Conservation (phyloP, 805 yeast genomes). For the Lachancea kluyveri region DNA sequence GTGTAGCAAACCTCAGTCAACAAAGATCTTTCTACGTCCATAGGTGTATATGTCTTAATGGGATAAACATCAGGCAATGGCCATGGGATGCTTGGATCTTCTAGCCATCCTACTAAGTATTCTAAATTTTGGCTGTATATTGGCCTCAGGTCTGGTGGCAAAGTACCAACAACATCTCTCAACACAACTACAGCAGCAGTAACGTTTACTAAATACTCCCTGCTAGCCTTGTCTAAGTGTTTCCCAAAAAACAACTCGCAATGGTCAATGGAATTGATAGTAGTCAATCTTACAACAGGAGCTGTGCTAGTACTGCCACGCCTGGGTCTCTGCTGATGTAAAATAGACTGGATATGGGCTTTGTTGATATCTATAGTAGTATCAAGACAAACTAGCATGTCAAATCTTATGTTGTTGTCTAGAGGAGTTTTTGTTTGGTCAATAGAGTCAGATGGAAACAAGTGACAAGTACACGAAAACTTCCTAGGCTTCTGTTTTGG, state of each 20-base stretch:
- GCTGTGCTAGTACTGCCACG: constrained; percentile 30
- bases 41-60: constrained; percentile 55
- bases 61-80: constrained; percentile 69
- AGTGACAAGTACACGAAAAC: constrained; percentile 34
- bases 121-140: constrained; percentile 61
- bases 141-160: constrained; percentile 76
- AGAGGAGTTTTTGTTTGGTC: constrained; percentile 17
- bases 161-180: constrained; percentile 72
- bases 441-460: constrained; percentile 36
- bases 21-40: constrained; percentile 75
- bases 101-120: constrained; percentile 58
- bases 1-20: constrained; percentile 66
- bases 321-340: constrained; percentile 23
- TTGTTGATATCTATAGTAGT: constrained; percentile 42
- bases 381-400: constrained; percentile 59
- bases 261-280: constrained; percentile 82
- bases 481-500: constrained; percentile 28
- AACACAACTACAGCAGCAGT: constrained; percentile 80
- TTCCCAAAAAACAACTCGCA: constrained; percentile 48
- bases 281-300: constrained; percentile 62
- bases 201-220: constrained; percentile 53
- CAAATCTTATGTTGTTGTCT: constrained; percentile 34
- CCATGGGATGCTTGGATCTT: constrained; percentile 48
- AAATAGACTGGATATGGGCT: constrained; percentile 30
- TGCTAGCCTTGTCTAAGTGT: constrained; percentile 24